Evolutionary conservation across 1,284 basidiomycete species (phyloP), one percentile per base, ranked within the genome.

Genomic region (Coniophora puteana): DNA sequence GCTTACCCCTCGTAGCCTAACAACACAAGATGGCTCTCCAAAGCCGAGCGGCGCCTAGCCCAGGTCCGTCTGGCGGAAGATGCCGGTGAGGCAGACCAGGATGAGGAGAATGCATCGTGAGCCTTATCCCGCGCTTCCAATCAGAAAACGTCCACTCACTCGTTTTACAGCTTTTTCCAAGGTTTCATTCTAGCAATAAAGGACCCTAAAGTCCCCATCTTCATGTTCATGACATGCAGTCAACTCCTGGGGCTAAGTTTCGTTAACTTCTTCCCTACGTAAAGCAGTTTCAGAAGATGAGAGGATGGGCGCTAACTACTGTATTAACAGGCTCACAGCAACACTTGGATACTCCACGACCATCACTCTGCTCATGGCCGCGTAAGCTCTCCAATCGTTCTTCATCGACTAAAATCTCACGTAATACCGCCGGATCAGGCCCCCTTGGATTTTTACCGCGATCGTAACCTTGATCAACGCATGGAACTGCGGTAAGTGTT

Each of bases 181-280:
- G 82, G 80, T 1, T 55, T 85, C n/a, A 68, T 71, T 40, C 57
- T 79, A 57, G 83, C 83, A 0, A 48, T 84, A 41, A 78, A 70
- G 50, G 86, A 89, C 51, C 70, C 71, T 13, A 80, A 83, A 54
- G 77, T 85, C 2, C 63, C 59, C 14, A 54, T 86, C 14, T 80
- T 89, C 49, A 67, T 78, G 33, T 34, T 83, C 16, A 74, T 80
- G 70, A 66, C 62, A 6, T 71, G 69, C 26, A 58, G 71, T 0
- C 74, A 79, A 49, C 55, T 78, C 12, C 51, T 88, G 7, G 83
- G 84, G 0, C 65, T 86, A 23, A 83, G 80, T 34, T 88, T 88
- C 56, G 74, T 81, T 37, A 77, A 80, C 51, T 89, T 84, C 66
- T 89, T 86, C 65, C 81, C 80, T 20, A 83, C 81, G 77, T 81